These are phyloP conservation scores for Antrodiella citrinella DNA, from an alignment of 768 basidiomycete genomes.

Conservation along the genomic window DNA sequence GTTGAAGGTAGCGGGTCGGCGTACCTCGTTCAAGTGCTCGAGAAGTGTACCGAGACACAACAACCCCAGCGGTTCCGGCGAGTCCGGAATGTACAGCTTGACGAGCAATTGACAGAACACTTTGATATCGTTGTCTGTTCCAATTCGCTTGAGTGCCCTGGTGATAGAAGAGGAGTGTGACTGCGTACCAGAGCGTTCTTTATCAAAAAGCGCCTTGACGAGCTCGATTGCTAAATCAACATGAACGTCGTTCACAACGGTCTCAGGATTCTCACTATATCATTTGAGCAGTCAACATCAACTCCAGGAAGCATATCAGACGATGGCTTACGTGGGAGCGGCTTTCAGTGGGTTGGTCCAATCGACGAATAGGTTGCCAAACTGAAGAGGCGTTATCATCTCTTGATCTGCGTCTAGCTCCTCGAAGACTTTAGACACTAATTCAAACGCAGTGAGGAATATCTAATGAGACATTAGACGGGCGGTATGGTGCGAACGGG, in stretches of 20 bases:
- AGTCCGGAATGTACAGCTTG: slow-evolving; percentile 45
- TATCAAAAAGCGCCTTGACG: slow-evolving; percentile 38
- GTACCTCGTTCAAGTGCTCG: slow-evolving; percentile 42
- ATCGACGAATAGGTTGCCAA: slow-evolving; percentile 31
- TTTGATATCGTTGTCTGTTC: slow-evolving; percentile 54
- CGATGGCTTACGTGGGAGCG: slow-evolving; percentile 14
- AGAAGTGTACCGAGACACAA: slow-evolving; percentile 42
- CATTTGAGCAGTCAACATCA: too few species aligned
- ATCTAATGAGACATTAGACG: slow-evolving; percentile 19
- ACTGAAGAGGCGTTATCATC: slow-evolving; percentile 21
- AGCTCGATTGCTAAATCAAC: slow-evolving; percentile 53
- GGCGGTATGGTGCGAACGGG: not conserved
- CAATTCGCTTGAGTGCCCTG: not conserved
- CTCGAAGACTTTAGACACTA: slow-evolving; percentile 24
- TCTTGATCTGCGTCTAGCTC: slow-evolving; percentile 27
- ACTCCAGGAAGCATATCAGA: not conserved
- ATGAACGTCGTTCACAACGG: slow-evolving; percentile 41
- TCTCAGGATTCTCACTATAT: too few species aligned
- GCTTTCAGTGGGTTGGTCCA: slow-evolving; percentile 36
- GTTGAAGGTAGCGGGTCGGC: slow-evolving; percentile 3
- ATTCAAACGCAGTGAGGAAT: slow-evolving; percentile 26
- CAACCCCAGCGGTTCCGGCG: slow-evolving; percentile 29
- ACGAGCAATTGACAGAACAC: slow-evolving; percentile 53
- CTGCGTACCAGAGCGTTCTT: slow-evolving; percentile 35
- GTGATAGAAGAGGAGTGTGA: not conserved